phyloP scores from a whole-genome alignment of 306 rosid genomes.

The Vigna radiata region DNA sequence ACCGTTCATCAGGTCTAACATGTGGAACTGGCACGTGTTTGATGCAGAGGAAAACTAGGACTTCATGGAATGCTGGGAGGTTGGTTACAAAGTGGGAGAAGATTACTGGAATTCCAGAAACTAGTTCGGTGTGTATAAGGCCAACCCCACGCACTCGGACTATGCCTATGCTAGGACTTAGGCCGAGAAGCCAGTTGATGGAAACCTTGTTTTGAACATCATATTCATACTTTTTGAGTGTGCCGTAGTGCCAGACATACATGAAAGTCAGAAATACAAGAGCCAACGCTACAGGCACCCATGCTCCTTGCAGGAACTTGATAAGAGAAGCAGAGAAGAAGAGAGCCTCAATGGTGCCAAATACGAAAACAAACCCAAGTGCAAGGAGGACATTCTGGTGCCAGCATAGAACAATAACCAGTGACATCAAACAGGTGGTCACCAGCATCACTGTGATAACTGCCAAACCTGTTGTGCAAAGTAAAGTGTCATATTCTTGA shows the following conservation, averaged over 20 bases:
- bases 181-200: slow-evolving; percentile 77
- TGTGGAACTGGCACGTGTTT: slow-evolving; percentile 86
- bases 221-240: slow-evolving; percentile 75
- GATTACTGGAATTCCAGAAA: slow-evolving; percentile 88
- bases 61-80: slow-evolving; percentile 94
- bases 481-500: slow-evolving; percentile 34
- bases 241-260: slow-evolving; percentile 94
- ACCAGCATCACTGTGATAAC: slow-evolving; percentile 97
- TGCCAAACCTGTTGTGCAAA: slow-evolving; percentile 78
- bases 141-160: slow-evolving; percentile 90
- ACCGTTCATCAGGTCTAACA: slow-evolving; percentile 79
- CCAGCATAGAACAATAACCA: slow-evolving; percentile 91
- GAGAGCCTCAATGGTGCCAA: slow-evolving; percentile 84
- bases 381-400: slow-evolving; percentile 68
- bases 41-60: slow-evolving; percentile 94
- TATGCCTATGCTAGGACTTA: slow-evolving; percentile 84
- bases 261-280: slow-evolving; percentile 58
- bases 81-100: slow-evolving; percentile 96
- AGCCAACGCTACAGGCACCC: slow-evolving; percentile 83
- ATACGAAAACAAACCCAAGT: slow-evolving; percentile 66
- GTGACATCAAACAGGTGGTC: slow-evolving; percentile 96
- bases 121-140: slow-evolving; percentile 81
- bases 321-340: slow-evolving; percentile 92
- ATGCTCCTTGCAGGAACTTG: slow-evolving; percentile 92
- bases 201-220: slow-evolving; percentile 95